Percentiles rank a stretch among this genome's conserved stretches.
These are phyloP conservation scores for Colletotrichum sojae DNA, from an alignment of 2,329 filamentous ascomycete genomes.

Conservation along the genomic window DNA sequence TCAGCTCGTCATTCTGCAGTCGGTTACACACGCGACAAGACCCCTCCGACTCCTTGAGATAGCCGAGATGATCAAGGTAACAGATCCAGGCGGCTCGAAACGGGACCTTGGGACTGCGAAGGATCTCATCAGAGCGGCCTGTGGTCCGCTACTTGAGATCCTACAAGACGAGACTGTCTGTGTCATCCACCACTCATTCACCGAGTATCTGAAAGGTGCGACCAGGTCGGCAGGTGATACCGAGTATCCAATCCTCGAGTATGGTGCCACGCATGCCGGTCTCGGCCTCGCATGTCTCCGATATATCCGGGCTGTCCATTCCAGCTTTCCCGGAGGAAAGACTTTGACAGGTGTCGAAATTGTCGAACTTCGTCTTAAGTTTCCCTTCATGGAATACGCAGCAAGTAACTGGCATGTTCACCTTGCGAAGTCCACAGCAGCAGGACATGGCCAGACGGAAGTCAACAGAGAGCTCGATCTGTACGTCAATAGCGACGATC, in stretches of 20 bases:
- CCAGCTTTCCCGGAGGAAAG: slow-evolving; percentile 32
- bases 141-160: slow-evolving; percentile 61
- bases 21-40: slow-evolving; percentile 57
- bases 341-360: neutral
- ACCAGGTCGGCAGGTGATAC: slow-evolving; percentile 33
- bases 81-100: slow-evolving; percentile 11
- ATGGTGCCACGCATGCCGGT: slow-evolving; percentile 42
- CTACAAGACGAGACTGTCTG: slow-evolving; percentile 59
- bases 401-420: slow-evolving; percentile 50
- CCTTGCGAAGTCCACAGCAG: slow-evolving; percentile 41
- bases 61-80: slow-evolving; percentile 48
- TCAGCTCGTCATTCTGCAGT: slow-evolving; percentile 57
- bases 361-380: slow-evolving; percentile 28
- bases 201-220: slow-evolving; percentile 56
- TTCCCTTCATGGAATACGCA: slow-evolving; percentile 50
- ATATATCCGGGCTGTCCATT: slow-evolving; percentile 40
- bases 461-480: slow-evolving; percentile 1
- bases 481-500: neutral
- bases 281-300: slow-evolving; percentile 43
- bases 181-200: slow-evolving; percentile 64
- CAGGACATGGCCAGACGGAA: slow-evolving; percentile 40
- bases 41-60: slow-evolving; percentile 60
- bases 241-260: slow-evolving; percentile 42
- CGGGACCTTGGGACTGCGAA: slow-evolving; percentile 51
- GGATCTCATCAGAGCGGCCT: slow-evolving; percentile 53